phyloP scores from a whole-genome alignment of 1,284 basidiomycete genomes.

The Ustilago crameri region DNA sequence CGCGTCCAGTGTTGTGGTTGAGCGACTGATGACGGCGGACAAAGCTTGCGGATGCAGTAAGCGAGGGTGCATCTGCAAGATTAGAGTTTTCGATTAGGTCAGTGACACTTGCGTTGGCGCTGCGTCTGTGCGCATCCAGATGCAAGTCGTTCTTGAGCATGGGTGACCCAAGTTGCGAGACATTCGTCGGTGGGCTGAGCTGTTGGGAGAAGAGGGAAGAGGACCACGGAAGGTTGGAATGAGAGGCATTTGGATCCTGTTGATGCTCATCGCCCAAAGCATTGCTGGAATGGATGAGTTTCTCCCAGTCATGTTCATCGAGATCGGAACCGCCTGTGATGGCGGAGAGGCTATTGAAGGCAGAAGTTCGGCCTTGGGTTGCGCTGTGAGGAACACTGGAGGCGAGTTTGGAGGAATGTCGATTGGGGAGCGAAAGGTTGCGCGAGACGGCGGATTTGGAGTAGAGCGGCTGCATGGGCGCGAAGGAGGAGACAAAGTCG shows the following conservation, averaged over 20 bases:
- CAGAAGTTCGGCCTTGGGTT: slow-evolving; percentile 33
- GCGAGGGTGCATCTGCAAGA: slow-evolving; percentile 27
- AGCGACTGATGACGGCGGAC: slow-evolving; percentile 59
- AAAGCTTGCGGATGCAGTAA: slow-evolving; percentile 20
- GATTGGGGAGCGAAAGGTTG: slow-evolving; percentile 45
- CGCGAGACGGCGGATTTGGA: slow-evolving; percentile 42
- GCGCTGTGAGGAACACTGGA: slow-evolving; percentile 31
- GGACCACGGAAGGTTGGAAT: slow-evolving; percentile 31
- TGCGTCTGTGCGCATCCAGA: slow-evolving; percentile 10
- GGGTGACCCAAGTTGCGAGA: slow-evolving; percentile 34
- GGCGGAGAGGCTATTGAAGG: slow-evolving; percentile 56
- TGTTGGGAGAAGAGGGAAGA: slow-evolving; percentile 31
- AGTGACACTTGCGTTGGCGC: slow-evolving; percentile 20
- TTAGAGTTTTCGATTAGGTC: slow-evolving; percentile 25
- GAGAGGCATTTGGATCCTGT: slow-evolving; percentile 21
- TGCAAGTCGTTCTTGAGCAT: slow-evolving; percentile 22
- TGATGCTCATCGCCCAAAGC: slow-evolving; percentile 49
- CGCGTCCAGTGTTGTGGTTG: slow-evolving; percentile 48
- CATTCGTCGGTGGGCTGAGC: slow-evolving; percentile 11
- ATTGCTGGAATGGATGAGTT: slow-evolving; percentile 48
- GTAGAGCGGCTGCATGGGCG: slow-evolving; percentile 46
- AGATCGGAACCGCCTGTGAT: slow-evolving; percentile 54
- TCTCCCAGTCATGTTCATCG: slow-evolving; percentile 62
- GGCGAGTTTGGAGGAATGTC: slow-evolving; percentile 34
- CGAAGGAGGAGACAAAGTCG: slow-evolving; percentile 20